Evolutionary conservation across 345 rosid species (phyloP), one percentile per base, ranked within the genome.

Genomic region (Boechera stricta): DNA sequence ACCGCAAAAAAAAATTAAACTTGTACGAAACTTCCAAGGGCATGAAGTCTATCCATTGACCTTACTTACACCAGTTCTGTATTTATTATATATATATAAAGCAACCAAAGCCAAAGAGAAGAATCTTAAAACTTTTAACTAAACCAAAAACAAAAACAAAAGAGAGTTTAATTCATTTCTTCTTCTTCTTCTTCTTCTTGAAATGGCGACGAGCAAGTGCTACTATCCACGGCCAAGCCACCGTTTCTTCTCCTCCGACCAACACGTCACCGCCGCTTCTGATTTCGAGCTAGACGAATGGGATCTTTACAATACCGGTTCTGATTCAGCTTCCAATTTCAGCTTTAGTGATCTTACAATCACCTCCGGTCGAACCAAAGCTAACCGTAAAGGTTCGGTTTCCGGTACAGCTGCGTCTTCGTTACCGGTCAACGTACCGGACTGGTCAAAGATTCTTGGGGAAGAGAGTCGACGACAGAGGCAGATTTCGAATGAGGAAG

Each of bases 391-490:
- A 45, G 59, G 44, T 35, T 72, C 60, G n/a, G 55, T 13, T 48
- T 72, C 77, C 0, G 42, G 42, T 4, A 1, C 63, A 41, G 48
- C 58, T 10, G 64, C 52, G 38, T 69, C 77, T 56, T 91, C 98
- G 60, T 77, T 90, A 3, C 96, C 98, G 69, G 95, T 94, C 57
- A 89, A 92, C 81, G 82, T 94, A 39, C 98, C 98, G 21, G 97
- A 94, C 83, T 94, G 98, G 98, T 90, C 98, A 1, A 94, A 90
- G 89, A 90, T 94, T 42, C 81, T 94, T 84, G 87, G 87, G 77
- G 89, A 85, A 8, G 82, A 67, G 94, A 92, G 77, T 80, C 60
- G 74, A 81, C 52, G 54, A 54, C 69, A 91, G 70, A 73, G 71
- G 45, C 85, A 78, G 69, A 36, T 49, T 80, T 38, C 21, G 53